phyloP scores from a whole-genome alignment of 768 basidiomycete genomes.

The Pisolithus albus region DNA sequence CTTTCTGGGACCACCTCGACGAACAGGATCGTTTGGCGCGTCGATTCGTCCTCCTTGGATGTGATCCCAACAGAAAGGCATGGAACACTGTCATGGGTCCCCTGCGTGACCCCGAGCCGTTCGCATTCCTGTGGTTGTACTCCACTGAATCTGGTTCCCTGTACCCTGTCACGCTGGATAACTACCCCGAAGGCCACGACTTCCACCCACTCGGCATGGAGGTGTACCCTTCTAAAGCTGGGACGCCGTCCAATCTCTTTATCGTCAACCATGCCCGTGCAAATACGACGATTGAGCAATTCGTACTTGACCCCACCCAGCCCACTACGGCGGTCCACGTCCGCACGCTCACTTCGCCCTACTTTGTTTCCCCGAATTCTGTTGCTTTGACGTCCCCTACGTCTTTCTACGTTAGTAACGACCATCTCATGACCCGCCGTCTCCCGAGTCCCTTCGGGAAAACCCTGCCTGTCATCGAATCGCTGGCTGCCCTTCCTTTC shows the following conservation, averaged over 20 bases:
- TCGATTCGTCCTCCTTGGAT: conserved; percentile 36
- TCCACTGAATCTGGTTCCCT: conserved; percentile 21
- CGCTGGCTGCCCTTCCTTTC: conserved; percentile 49
- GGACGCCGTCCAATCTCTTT: conserved; percentile 51
- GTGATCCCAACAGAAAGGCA: conserved; percentile 39
- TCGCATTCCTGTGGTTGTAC: conserved; percentile 57
- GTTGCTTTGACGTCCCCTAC: conserved; percentile 58
- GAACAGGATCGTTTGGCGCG: conserved; percentile 29
- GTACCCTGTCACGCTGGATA: conserved; percentile 38
- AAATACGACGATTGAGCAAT: conserved; percentile 62
- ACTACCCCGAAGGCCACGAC: conserved; percentile 51
- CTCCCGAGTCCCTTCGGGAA: conserved; percentile 42
- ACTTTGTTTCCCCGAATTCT: conserved; percentile 61
- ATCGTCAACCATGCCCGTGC: conserved; percentile 62
- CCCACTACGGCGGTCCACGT: conserved; percentile 45
- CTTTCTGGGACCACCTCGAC: conserved; percentile 50
- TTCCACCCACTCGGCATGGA: conserved; percentile 72
- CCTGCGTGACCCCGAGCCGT: conserved; percentile 47
- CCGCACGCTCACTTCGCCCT: conserved; percentile 53
- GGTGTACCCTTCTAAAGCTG: conserved; percentile 43
- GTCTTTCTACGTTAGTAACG: conserved; percentile 69
- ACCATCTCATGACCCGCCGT: conserved; percentile 63
- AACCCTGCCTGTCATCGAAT: conserved; percentile 49
- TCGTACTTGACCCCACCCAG: conserved; percentile 41
- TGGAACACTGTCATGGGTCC: conserved; percentile 83